Conservation (phyloP, 2,329 filamentous ascomycete genomes). For the Pseudogymnoascus sp. region DNA sequence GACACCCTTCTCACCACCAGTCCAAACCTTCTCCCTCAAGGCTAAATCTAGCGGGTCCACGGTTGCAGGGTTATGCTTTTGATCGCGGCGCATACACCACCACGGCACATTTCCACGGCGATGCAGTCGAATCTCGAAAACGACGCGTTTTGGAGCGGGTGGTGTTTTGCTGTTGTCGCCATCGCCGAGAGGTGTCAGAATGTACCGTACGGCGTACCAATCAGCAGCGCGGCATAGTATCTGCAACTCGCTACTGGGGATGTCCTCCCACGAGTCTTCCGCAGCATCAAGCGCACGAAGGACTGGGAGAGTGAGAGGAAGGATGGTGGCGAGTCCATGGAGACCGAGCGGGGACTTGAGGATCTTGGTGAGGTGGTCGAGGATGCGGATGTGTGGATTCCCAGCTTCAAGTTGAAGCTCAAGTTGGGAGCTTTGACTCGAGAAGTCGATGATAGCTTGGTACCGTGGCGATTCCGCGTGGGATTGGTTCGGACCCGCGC, state of each 20-base stretch:
- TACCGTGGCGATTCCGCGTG: constrained; percentile 31
- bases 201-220: constrained; percentile 51
- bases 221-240: constrained; percentile 49
- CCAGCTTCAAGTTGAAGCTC: constrained; percentile 50
- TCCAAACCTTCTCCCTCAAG: constrained; percentile 40
- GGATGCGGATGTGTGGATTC: constrained; percentile 61
- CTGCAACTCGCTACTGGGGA: constrained; percentile 39
- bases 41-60: constrained; percentile 23
- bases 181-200: constrained; percentile 31
- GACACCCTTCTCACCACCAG: constrained; percentile 32
- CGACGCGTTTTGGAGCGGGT: constrained; percentile 33
- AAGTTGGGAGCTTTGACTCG: constrained; percentile 38
- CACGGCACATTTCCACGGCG: constrained; percentile 38
- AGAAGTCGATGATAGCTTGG: constrained; percentile 52
- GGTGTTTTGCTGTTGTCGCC: constrained; percentile 12
- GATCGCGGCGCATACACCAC: constrained; percentile 26
- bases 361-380: constrained; percentile 49
- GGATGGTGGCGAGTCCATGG: constrained; percentile 44
- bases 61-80: constrained; percentile 25
- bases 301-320: constrained; percentile 57
- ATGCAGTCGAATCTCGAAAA: constrained; percentile 45
- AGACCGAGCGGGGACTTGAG: constrained; percentile 47
- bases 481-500: constrained; percentile 14
- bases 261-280: constrained; percentile 44
- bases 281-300: constrained; percentile 53